Evolutionary conservation across 2,329 filamentous ascomycete genomes (phyloP), one percentile per base, ranked within the genome.

Genomic region (Neofusicoccum cordaticola): DNA sequence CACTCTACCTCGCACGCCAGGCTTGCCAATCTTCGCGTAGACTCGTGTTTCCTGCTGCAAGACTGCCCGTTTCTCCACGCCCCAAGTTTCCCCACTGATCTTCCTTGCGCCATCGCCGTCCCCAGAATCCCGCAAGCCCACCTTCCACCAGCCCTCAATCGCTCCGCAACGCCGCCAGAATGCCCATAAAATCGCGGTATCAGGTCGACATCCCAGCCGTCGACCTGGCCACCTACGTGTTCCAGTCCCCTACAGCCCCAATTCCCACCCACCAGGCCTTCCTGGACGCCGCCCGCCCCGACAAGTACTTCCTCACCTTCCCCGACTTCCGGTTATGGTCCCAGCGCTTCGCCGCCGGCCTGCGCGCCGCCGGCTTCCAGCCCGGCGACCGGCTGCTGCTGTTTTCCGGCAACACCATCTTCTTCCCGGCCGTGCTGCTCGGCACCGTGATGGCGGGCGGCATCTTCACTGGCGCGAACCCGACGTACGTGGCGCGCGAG

Each of bases 401-500:
- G 19, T 93, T 89, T 76, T 88, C 89, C 0, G 85, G 87, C 22
- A 94, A 93, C 76, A 88, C 85, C 68, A 75, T 94, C 13, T 91
- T 89, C 78, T 91, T 89, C 72, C 89, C 91, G 0, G 81, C 86
- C 0, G 80, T 91, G 1, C 86, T 93, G 62, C 82, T 92, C 75
- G 91, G 91, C 15, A 82, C 90, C 19, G 81, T 92, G 58, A 92
- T 92, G 86, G 90, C 91, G 0, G 90, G 90, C 3, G 90, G 90
- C 1, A 80, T 94, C 62, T 94, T 94, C 78, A 90, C 88, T 0
- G 91, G 90, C 31, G 89, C 89, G 1, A 92, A 92, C 66, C 89
- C 90, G 0, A 83, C 82, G 4, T 92, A 87, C 69, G 87, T 91
- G 0, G 80, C 86, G 0, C 81, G 90, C 19, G 91, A 95, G 75